Percentiles rank a stretch among this genome's conserved stretches.
phyloP scores from a whole-genome alignment of 2,329 filamentous ascomycete species.

The Exserohilum turcica region DNA sequence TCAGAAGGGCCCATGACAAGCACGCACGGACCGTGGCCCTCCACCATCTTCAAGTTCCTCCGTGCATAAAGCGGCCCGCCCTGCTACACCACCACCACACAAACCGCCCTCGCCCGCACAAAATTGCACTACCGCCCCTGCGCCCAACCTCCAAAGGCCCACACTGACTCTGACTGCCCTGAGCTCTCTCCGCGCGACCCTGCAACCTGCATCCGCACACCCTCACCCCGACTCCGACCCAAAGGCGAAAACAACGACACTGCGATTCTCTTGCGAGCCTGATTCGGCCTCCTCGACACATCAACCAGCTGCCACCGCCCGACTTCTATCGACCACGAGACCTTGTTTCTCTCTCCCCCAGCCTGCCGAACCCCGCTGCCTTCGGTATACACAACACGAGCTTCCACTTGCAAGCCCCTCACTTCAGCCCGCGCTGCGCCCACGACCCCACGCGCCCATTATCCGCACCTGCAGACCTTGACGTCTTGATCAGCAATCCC shows the following conservation, averaged over 20 bases:
- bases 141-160: constrained; percentile 14
- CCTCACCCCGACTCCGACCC: constrained; percentile 7
- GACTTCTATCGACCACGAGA: constrained; percentile 23
- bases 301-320: constrained; percentile 8
- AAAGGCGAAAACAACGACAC: constrained; percentile 16
- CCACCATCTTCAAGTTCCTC: constrained; percentile 32
- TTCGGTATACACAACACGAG: constrained; percentile 17
- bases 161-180: constrained; percentile 13
- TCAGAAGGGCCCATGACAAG: constrained; percentile 29
- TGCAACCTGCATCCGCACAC: constrained; percentile 13
- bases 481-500: constrained; percentile 23
- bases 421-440: constrained; percentile 29
- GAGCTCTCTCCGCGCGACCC: constrained; percentile 16
- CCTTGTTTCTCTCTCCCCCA: constrained; percentile 4
- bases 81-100: constrained; percentile 34
- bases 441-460: constrained; percentile 13
- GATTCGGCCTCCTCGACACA: constrained; percentile 17
- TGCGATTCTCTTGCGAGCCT: constrained; percentile 11
- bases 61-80: constrained; percentile 40
- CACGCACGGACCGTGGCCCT: constrained; percentile 25
- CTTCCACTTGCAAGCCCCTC: constrained; percentile 21
- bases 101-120: constrained; percentile 26
- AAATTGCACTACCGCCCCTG: constrained; percentile 24
- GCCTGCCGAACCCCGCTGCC: constrained; percentile 20
- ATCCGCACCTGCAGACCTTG: constrained; percentile 15